Base-by-base conservation (phyloP, 768 basidiomycete species). In the Plicaturopsis crispa region DNA sequence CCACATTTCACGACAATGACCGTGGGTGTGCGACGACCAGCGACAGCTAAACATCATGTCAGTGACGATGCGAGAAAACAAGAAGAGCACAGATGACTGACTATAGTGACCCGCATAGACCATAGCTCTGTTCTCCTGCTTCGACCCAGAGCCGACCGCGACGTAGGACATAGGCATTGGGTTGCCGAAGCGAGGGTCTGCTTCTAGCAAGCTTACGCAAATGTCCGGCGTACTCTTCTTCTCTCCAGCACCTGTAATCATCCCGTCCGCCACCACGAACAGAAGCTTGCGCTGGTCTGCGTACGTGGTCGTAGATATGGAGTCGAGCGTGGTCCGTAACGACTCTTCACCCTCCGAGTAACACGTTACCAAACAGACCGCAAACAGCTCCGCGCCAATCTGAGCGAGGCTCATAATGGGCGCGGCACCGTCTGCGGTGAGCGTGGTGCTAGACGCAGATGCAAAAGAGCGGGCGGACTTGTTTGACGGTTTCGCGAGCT, bases 41-140 rank as follows among this genome's bases (percentile, higher is more conserved):
- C 81, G 46, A 84, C 75, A 45, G 80, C 85, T 84, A 39, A 42
- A 36, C 24, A 13, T 39, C 33, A 44, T 28, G 14, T 14, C 26
- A 10, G 21, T 8, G 33, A 31, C 30, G 11, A 19, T 45, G 17
- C 49, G 28, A 14, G 33, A 4, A 33, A n/a, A 35, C 35, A 23
- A 12, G 10, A 40, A 31, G 20, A 33, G 19, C 18, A 24, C 45
- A 24, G 34, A 38, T 24, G 22, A 75, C 90, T 56, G 58, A 93
- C 91, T 87, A 61, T 98, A 97, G 67, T 99, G 94, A n/a, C 96
- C 96, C 36, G 96, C 96, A 67, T 99, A 98, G 14, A 98, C 87
- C 88, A 96, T 88, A 5, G 94, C 94, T 39, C 91, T 74, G 51
- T 99, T 99, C 55, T 92, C 81, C 38, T 72, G 73, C 67, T 98